Conservation (phyloP, 2,329 filamentous ascomycete genomes). For the Hysterium pulicare region DNA sequence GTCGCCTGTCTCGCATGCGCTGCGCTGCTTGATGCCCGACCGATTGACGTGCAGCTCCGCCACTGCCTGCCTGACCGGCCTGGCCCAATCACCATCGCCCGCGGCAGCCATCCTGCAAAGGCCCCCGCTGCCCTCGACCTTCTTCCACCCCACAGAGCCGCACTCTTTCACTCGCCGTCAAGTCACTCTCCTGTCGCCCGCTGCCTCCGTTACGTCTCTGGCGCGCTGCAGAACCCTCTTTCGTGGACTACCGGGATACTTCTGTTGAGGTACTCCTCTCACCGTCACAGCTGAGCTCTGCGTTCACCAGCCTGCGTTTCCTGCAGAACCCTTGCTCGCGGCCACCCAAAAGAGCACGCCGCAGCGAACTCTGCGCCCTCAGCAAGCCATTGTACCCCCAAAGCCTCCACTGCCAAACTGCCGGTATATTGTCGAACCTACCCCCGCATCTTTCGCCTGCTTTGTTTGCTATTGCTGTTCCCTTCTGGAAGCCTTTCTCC, state of each 20-base stretch:
- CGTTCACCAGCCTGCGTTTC: constrained; percentile 4
- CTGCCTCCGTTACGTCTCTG: constrained; percentile 11
- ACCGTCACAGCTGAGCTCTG: constrained; percentile 13
- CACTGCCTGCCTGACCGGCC: no score
- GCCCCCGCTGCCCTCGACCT: constrained; percentile 19
- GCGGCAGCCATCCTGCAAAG: constrained; percentile 10
- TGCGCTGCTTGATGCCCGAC: neutral
- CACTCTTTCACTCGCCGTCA: constrained; percentile 17
- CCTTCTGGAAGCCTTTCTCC: constrained; percentile 25
- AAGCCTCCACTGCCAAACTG: constrained; percentile 25
- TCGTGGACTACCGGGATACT: constrained; percentile 4
- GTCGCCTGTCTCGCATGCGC: no score
- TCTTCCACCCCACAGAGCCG: constrained; percentile 26
- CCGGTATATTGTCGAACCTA: constrained; percentile 38
- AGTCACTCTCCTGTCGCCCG: constrained; percentile 23
- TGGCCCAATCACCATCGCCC: constrained; percentile 25
- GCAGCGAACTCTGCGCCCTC: constrained; percentile 34
- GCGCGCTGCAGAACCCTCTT: constrained; percentile 16
- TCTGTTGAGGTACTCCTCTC: constrained; percentile 6
- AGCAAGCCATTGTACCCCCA: constrained; percentile 23
- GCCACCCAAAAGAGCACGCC: constrained; percentile 24
- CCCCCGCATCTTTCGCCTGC: constrained; percentile 27
- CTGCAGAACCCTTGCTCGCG: constrained; percentile 9
- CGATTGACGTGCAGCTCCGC: neutral
- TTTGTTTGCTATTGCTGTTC: constrained; percentile 22